A percentile compares a stretch with the other conserved stretches of the same genome.
Evolutionary conservation across 140 eudicot genomes (phyloP).

Genomic region (Flaveria floridana): DNA sequence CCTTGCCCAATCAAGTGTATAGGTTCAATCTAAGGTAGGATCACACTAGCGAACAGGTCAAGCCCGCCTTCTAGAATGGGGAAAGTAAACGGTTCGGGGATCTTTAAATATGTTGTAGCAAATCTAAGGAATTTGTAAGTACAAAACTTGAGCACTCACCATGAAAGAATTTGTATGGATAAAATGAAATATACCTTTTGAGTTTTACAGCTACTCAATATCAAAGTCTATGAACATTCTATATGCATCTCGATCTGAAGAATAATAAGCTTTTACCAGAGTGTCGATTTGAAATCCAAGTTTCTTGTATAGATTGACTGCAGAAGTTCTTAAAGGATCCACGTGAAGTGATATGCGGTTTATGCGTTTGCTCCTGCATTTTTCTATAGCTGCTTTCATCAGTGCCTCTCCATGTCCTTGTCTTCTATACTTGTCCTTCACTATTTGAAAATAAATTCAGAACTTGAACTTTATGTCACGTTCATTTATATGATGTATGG

Average conservation of each 20-base stretch:
- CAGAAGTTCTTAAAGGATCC: slow-evolving; percentile 76
- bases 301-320: slow-evolving; percentile 79
- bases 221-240: slow-evolving; percentile 82
- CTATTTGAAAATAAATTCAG: slow-evolving; percentile 31
- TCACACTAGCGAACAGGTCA: not conserved
- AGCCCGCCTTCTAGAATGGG: not conserved
- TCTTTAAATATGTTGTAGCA: not conserved
- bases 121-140: not conserved
- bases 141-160: not conserved
- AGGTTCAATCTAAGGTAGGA: not conserved
- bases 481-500: not conserved
- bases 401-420: slow-evolving; percentile 81
- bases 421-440: slow-evolving; percentile 74
- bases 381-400: slow-evolving; percentile 73
- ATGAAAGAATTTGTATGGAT: no score
- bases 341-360: slow-evolving; percentile 91
- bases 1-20: not conserved
- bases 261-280: slow-evolving; percentile 65
- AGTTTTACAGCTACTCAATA: slow-evolving; percentile 27
- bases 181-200: not conserved
- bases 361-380: slow-evolving; percentile 60
- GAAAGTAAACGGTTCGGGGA: not conserved
- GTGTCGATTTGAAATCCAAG: slow-evolving; percentile 77
- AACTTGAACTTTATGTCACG: not conserved
- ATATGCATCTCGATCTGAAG: slow-evolving; percentile 74